These are phyloP conservation scores for Barnettozyma populi DNA, from an alignment of 805 yeast genomes.

Conservation along the genomic window DNA sequence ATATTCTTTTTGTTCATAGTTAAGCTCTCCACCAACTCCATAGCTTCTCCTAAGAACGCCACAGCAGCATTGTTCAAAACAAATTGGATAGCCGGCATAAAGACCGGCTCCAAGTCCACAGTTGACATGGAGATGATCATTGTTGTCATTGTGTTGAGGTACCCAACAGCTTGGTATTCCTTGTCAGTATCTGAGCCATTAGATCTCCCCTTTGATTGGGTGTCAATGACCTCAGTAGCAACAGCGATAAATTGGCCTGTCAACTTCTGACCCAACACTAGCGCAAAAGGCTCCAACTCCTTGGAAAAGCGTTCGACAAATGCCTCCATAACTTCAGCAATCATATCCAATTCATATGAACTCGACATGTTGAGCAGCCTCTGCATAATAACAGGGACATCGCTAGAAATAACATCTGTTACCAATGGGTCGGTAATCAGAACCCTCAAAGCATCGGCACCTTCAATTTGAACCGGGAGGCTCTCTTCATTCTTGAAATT, in stretches of 20 bases:
- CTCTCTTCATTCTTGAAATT: constrained; percentile 38
- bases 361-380: constrained; percentile 69
- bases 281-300: constrained; percentile 85
- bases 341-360: constrained; percentile 77
- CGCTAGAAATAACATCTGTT: constrained; percentile 59
- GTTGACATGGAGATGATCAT: constrained; percentile 64
- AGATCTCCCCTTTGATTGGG: constrained; percentile 13
- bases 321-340: constrained; percentile 90
- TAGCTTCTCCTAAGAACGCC: constrained; percentile 54
- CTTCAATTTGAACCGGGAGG: constrained; percentile 78
- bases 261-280: constrained; percentile 53
- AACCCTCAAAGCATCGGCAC: constrained; percentile 83
- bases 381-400: constrained; percentile 80
- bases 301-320: constrained; percentile 84
- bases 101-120: constrained; percentile 46
- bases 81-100: constrained; percentile 54
- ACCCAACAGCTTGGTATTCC: constrained; percentile 62
- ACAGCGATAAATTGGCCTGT: constrained; percentile 55
- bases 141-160: constrained; percentile 67
- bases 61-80: constrained; percentile 55
- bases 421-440: constrained; percentile 65
- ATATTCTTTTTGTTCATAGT: constrained; percentile 43
- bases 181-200: constrained; percentile 45
- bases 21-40: constrained; percentile 57
- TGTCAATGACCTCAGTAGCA: constrained; percentile 51